These are phyloP conservation scores for Deakozyma indianensis DNA, from an alignment of 805 yeast species.

Conservation along the genomic window DNA sequence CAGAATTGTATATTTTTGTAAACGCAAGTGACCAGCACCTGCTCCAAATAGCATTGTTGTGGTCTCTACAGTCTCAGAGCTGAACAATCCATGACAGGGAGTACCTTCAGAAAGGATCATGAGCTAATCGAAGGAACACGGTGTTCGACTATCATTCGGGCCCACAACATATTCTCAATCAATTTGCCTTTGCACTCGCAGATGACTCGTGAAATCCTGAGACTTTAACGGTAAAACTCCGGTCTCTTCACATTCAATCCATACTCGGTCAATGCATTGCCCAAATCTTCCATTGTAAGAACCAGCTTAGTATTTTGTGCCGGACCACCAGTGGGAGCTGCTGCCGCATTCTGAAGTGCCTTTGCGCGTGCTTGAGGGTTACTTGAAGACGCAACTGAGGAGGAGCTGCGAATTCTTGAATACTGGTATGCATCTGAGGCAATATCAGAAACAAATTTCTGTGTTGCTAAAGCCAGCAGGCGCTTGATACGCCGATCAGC, in stretches of 20 bases:
- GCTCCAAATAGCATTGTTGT: too few relatives aligned
- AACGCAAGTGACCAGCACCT: too few relatives aligned
- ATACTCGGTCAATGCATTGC: constrained; percentile 86
- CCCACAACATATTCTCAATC: too few relatives aligned
- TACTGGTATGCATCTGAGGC: constrained; percentile 96
- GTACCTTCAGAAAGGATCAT: too few relatives aligned
- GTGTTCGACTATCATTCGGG: too few relatives aligned
- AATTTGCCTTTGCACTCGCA: too few relatives aligned
- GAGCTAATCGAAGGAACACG: too few relatives aligned
- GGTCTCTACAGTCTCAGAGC: too few relatives aligned
- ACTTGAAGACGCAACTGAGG: constrained; percentile 71
- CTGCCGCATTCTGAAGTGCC: constrained; percentile 14
- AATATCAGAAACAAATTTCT: constrained; percentile 83
- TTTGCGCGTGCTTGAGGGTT: constrained; percentile 74
- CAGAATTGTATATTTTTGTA: too few relatives aligned
- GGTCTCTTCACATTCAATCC: constrained; percentile 85
- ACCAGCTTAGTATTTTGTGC: constrained; percentile 48
- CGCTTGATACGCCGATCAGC: constrained; percentile 68
- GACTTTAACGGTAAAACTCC: constrained; percentile 76
- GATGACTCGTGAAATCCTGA: too few relatives aligned
- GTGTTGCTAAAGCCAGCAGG: constrained; percentile 85
- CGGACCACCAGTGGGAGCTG: constrained; percentile 21
- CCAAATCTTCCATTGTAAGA: constrained; percentile 82
- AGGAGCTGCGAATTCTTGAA: constrained; percentile 77
- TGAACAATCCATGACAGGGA: too few relatives aligned